A percentile compares a stretch with the other conserved stretches of the same genome.
These are phyloP conservation scores for Halophytophthora batemanensis DNA, from an alignment of 352 stramenopile species.

Conservation along the genomic window DNA sequence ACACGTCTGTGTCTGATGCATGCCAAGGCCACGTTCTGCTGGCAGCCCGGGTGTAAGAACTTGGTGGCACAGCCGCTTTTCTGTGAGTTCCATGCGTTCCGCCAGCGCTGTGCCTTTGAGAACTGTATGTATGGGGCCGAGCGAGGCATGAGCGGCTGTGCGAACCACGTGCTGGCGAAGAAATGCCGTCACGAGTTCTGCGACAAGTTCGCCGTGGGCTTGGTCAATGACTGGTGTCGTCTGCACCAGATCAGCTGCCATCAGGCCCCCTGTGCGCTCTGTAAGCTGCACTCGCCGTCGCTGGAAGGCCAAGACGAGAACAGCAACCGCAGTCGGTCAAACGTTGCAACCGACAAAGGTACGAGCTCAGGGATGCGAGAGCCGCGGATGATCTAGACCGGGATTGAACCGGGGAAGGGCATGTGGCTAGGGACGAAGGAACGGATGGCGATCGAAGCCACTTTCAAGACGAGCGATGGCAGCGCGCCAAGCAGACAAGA, in stretches of 20 bases:
- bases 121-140: slow-evolving; percentile 41
- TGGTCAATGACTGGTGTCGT: slow-evolving; percentile 31
- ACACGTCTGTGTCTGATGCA: slow-evolving; percentile 45
- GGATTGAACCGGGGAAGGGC: too few relatives aligned
- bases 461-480: too few relatives aligned
- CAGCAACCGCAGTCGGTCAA: slow-evolving; percentile 23
- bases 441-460: too few relatives aligned
- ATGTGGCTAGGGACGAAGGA: too few relatives aligned
- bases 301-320: slow-evolving; percentile 19
- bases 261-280: slow-evolving; percentile 53
- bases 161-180: slow-evolving; percentile 35
- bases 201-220: slow-evolving; percentile 53
- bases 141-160: slow-evolving; percentile 36
- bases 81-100: slow-evolving; percentile 54
- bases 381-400: too few relatives aligned
- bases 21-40: slow-evolving; percentile 53
- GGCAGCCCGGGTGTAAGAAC: slow-evolving; percentile 57
- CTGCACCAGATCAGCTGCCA: slow-evolving; percentile 51
- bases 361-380: too few relatives aligned
- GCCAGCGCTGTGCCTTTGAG: slow-evolving; percentile 55
- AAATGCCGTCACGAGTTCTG: slow-evolving; percentile 60
- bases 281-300: slow-evolving; percentile 30
- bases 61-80: slow-evolving; percentile 50
- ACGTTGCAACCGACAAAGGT: background rate
- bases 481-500: too few relatives aligned